These are phyloP conservation scores for Oryza australiensis DNA, from an alignment of 176 grass and related monocot species.

Conservation along the genomic window DNA sequence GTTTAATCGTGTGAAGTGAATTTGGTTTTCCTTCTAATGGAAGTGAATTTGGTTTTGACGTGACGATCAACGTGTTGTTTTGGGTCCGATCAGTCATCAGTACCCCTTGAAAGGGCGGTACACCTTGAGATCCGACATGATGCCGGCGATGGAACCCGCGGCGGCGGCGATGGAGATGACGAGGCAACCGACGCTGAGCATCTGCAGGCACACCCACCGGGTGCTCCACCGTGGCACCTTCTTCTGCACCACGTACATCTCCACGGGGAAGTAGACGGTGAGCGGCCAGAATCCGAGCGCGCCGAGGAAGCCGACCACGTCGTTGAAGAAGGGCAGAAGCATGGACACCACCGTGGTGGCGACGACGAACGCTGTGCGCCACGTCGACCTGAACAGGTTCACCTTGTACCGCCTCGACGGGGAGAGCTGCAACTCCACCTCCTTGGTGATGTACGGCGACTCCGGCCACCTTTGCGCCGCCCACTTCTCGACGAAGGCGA, in stretches of 20 bases:
- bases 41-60: not conserved
- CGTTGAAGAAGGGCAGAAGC: constrained; percentile 86
- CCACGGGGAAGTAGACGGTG: constrained; percentile 76
- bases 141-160: constrained; percentile 69
- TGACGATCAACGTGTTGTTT: not conserved
- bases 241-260: constrained; percentile 91
- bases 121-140: constrained; percentile 67
- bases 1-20: not conserved
- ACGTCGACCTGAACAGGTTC: constrained; percentile 63
- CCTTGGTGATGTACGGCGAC: constrained; percentile 39
- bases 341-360: constrained; percentile 77
- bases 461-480: constrained; percentile 56
- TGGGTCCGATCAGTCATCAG: not conserved
- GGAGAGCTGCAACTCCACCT: constrained; percentile 45
- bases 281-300: constrained; percentile 71
- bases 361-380: constrained; percentile 70
- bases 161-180: constrained; percentile 63
- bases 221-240: constrained; percentile 68
- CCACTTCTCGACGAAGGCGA: constrained; percentile 85
- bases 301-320: constrained; percentile 73
- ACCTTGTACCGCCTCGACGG: constrained; percentile 33
- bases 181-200: constrained; percentile 72
- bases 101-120: constrained; percentile 65
- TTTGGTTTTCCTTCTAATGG: not conserved
- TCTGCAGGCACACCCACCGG: constrained; percentile 71